Conservation (phyloP, 495 filamentous ascomycete species). For the Melanomma pulvis-pyrius region DNA sequence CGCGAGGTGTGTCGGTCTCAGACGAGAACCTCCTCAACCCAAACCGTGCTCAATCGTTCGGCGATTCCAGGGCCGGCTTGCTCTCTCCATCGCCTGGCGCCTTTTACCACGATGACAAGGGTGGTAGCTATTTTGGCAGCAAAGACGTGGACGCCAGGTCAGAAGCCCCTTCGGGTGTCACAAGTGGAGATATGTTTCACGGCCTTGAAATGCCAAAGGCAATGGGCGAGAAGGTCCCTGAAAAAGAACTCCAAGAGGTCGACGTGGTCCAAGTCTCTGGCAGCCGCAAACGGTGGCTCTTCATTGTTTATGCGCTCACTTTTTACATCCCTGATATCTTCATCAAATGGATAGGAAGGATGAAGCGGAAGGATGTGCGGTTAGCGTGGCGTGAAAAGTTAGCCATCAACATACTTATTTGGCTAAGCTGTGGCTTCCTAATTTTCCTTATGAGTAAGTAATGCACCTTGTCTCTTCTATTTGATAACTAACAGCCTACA, state of each 20-base stretch:
- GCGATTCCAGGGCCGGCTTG: constrained; percentile 71
- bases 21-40: constrained; percentile 56
- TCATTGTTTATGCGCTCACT: constrained; percentile 81
- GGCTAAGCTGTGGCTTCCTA: constrained; percentile 76
- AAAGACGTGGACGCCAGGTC: constrained; percentile 83
- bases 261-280: constrained; percentile 76
- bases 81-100: constrained; percentile 63
- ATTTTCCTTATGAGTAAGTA: constrained; percentile 69
- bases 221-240: constrained; percentile 93
- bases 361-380: constrained; percentile 91
- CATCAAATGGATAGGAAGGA: constrained; percentile 76
- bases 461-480: constrained; percentile 40
- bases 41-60: constrained; percentile 55
- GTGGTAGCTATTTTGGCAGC: constrained; percentile 79
- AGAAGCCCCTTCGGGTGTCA: constrained; percentile 85
- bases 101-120: constrained; percentile 70
- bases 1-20: constrained; percentile 47
- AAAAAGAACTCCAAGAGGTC: constrained; percentile 86
- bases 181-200: constrained; percentile 95
- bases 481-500: constrained; percentile 26
- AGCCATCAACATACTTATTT: constrained; percentile 98
- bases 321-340: constrained; percentile 85
- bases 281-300: constrained; percentile 90
- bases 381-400: constrained; percentile 96
- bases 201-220: constrained; percentile 91